These are phyloP conservation scores for Przewalskia tangutica DNA, from an alignment of 257 asterid species.

Conservation along the genomic window DNA sequence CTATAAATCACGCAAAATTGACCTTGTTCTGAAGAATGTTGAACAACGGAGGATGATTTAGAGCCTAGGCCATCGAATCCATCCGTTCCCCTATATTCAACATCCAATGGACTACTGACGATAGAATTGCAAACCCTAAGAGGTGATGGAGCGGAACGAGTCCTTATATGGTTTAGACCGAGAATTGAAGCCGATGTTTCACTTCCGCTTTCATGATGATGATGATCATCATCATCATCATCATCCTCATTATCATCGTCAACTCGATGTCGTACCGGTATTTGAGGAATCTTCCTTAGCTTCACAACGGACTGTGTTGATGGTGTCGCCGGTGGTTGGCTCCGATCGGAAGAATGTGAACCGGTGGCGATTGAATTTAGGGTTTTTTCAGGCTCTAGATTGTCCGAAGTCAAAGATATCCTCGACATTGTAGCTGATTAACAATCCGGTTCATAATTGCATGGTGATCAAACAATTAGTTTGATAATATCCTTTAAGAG, in stretches of 20 bases:
- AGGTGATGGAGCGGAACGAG: slow-evolving; percentile 51
- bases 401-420: slow-evolving; percentile 16
- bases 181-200: slow-evolving; percentile 33
- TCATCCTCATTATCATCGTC: slow-evolving; percentile 8
- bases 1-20: background rate
- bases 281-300: slow-evolving; percentile 53
- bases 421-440: slow-evolving; percentile 26
- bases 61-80: slow-evolving; percentile 14
- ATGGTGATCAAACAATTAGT: background rate
- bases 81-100: slow-evolving; percentile 12
- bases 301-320: slow-evolving; percentile 22
- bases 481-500: background rate
- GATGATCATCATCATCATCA: slow-evolving; percentile 14
- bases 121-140: slow-evolving; percentile 25
- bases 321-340: background rate
- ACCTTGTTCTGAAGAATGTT: slow-evolving; percentile 43
- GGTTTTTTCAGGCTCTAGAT: slow-evolving; percentile 19
- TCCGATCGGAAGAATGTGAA: slow-evolving; percentile 14
- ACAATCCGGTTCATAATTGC: slow-evolving; percentile 12
- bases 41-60: slow-evolving; percentile 13
- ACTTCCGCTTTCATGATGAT: slow-evolving; percentile 1
- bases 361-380: slow-evolving; percentile 9
- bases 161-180: slow-evolving; percentile 73
- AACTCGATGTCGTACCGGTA: slow-evolving; percentile 31
- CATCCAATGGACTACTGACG: slow-evolving; percentile 8